Base-by-base conservation (phyloP, 2,329 filamentous ascomycete species). In the Ramularia collo-cygni region DNA sequence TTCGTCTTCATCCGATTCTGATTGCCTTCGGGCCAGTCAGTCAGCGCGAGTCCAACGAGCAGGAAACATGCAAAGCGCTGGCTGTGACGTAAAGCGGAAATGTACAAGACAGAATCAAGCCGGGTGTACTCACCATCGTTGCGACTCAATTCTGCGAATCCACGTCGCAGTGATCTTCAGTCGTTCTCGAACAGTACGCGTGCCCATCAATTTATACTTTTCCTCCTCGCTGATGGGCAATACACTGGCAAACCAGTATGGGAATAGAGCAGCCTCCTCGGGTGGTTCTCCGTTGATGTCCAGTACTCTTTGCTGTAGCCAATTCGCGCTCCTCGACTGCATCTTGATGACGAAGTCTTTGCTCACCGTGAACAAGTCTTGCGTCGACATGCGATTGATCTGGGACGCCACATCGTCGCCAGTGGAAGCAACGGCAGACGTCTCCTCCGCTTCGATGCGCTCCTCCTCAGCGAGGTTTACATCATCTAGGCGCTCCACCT, bases 221-320 rank as follows among this genome's bases (percentile, higher is more conserved):
- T 92, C 83, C 18, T 78, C 68, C 17, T 92, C 84, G 10, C 76
- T 74, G 27, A 92, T 79, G 0, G 87, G 87, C 9, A 94, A 64
- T 14, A 92, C 79, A 55, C 79, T 85, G 8, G 84, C 88, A 51
- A 95, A 83, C 89, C 89, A 95, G 74, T 88, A 95, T 0, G 88
- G 85, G 51, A 95, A 92, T 1, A 77, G 61, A 3, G 80, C 80
- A 1, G 86, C 80, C 54, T 94, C 85, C 12, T 76, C 69, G 0
- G 87, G 88, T 14, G 81, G 82, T 42, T 83, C 77, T 9, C 88
- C 88, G 50, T 90, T 92, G 4, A 84, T 79, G 21, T 77, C 67
- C 19, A 89, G 67, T 24, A 89, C 80, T 7, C 81, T 76, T 28
- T 79, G 73, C 40, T 84, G 77, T 18, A 93, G 68, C 87, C 86